These are phyloP conservation scores for Citrus medica DNA, from an alignment of 345 rosid species.

Conservation along the genomic window DNA sequence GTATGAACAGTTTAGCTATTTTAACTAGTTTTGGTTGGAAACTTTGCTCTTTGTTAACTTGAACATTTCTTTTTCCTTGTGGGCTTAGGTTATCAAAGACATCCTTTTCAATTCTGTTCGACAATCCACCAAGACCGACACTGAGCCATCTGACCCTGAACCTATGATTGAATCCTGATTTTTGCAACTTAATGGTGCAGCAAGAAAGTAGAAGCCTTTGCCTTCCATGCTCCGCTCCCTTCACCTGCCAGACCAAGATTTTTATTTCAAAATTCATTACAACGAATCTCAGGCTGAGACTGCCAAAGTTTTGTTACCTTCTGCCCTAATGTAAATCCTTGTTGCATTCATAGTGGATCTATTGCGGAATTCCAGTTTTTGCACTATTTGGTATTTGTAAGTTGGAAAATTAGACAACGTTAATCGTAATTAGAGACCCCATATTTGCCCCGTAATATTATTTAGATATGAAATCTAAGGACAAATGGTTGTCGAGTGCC, in stretches of 20 bases:
- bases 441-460: background rate
- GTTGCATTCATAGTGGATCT: conserved; percentile 14
- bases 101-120: conserved; percentile 84
- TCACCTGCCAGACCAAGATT: background rate
- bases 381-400: background rate
- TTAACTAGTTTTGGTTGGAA: background rate
- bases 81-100: conserved; percentile 83
- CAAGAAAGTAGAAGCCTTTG: conserved; percentile 7
- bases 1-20: background rate
- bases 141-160: conserved; percentile 70
- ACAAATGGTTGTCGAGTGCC: background rate
- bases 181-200: background rate
- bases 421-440: background rate
- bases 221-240: background rate
- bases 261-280: background rate
- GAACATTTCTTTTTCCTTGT: background rate
- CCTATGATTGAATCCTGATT: conserved; percentile 91
- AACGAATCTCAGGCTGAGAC: background rate
- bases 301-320: conserved; percentile 9
- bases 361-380: background rate
- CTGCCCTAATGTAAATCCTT: conserved; percentile 25
- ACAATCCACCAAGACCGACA: conserved; percentile 45
- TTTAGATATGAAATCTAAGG: background rate
- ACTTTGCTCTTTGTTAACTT: background rate
- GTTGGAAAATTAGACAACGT: background rate